A percentile compares a stretch with the other conserved stretches of the same genome.
These are phyloP conservation scores for Backusella sp. DNA, from an alignment of 192 early-diverging fungal genomes.

Conservation along the genomic window DNA sequence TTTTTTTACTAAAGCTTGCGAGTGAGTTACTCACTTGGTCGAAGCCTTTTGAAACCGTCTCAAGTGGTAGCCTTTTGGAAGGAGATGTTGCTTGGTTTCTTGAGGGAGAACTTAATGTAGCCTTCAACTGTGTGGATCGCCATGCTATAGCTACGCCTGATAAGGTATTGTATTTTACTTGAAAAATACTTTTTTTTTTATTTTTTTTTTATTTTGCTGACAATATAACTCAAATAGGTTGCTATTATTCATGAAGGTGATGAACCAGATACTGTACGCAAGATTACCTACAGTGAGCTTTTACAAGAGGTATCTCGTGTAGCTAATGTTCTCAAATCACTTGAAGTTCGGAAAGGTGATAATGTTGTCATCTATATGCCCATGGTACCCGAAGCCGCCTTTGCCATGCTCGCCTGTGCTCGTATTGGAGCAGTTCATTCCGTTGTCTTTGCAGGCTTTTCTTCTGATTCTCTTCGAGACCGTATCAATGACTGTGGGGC, in stretches of 20 bases:
- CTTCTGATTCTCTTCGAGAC: conserved; percentile 87
- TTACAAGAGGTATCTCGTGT: conserved; percentile 79
- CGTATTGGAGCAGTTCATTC: conserved; percentile 89
- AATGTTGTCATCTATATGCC: conserved; percentile 97
- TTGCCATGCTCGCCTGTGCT: conserved; percentile 93
- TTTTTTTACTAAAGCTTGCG: conserved; percentile 51
- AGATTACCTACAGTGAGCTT: conserved; percentile 83
- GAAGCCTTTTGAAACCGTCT: conserved; percentile 72
- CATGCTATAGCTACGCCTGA: conserved; percentile 78
- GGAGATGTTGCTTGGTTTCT: conserved; percentile 95
- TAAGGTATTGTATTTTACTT: conserved; percentile 44
- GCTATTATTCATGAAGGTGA: conserved; percentile 89
- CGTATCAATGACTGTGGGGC: conserved; percentile 84
- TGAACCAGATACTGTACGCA: conserved; percentile 75
- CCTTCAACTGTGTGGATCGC: conserved; percentile 92
- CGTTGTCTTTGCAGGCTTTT: conserved; percentile 98
- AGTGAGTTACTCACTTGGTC: conserved; percentile 79
- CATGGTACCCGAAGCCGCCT: conserved; percentile 91
- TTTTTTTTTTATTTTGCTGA: conserved; percentile 42
- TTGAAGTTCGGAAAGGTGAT: conserved; percentile 89
- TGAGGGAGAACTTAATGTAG: conserved; percentile 86
- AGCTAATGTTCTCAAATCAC: conserved; percentile 81
- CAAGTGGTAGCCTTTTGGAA: conserved; percentile 67
- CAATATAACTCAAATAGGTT: conserved; percentile 57
- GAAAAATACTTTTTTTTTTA: background rate